These are phyloP conservation scores for Saraca asoca DNA, from an alignment of 331 rosid species.

Conservation along the genomic window DNA sequence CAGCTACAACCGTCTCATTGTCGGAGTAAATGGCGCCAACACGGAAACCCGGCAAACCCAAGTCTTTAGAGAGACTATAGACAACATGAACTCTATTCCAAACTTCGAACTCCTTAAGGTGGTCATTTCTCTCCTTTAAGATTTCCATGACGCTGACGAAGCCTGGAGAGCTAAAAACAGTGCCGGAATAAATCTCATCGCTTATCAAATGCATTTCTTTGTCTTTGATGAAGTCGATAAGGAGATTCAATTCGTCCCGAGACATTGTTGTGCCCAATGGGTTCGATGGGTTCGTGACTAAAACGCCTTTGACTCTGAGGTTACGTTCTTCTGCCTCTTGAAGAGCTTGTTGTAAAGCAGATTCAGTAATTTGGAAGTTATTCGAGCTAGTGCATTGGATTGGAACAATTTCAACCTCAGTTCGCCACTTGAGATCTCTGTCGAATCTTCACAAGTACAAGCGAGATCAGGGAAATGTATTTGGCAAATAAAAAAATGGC, in stretches of 20 bases:
- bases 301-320: constrained; percentile 78
- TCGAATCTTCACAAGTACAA: constrained; percentile 68
- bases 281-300: constrained; percentile 94
- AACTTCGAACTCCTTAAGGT: constrained; percentile 32
- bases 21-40: constrained; percentile 88
- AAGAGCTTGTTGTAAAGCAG: constrained; percentile 60
- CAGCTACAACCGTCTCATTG: constrained; percentile 62
- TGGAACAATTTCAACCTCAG: constrained; percentile 86
- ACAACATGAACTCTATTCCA: constrained; percentile 73
- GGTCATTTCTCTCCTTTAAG: constrained; percentile 51
- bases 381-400: constrained; percentile 84
- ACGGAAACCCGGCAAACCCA: constrained; percentile 94
- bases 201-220: constrained; percentile 80
- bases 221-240: constrained; percentile 61
- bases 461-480: constrained; percentile 41
- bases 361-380: constrained; percentile 78
- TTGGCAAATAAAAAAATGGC: not conserved
- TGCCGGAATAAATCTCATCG: constrained; percentile 94
- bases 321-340: constrained; percentile 62
- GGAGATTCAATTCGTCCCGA: constrained; percentile 55
- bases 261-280: constrained; percentile 86
- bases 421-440: constrained; percentile 94
- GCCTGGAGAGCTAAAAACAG: constrained; percentile 65
- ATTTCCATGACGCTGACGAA: constrained; percentile 80
- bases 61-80: constrained; percentile 87